Evolutionary conservation across 1,284 basidiomycete genomes (phyloP).

Genomic region (Serendipita sp.): DNA sequence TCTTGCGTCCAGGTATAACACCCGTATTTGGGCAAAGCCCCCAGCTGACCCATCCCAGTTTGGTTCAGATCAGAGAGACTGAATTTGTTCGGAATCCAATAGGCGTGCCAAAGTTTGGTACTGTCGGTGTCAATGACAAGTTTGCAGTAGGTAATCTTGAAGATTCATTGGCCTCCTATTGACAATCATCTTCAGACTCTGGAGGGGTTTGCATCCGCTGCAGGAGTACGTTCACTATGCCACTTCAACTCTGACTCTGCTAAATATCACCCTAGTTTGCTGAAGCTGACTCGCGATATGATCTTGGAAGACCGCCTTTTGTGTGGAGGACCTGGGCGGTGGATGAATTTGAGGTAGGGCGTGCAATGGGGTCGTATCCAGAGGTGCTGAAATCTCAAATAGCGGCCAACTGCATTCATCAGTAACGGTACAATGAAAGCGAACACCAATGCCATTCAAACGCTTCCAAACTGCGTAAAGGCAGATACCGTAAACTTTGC

Average conservation of each 20-base stretch:
- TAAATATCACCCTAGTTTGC: background rate
- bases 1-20: background rate
- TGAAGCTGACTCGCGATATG: background rate
- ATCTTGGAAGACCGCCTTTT: background rate
- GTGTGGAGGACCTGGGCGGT: background rate
- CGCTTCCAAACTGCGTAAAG: background rate
- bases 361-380: background rate
- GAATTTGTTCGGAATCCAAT: background rate
- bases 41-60: background rate
- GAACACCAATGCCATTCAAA: background rate
- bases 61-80: background rate
- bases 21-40: background rate
- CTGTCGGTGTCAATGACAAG: background rate
- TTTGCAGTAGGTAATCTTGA: background rate
- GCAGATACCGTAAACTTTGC: background rate
- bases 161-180: background rate
- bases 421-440: background rate
- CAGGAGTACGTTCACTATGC: background rate
- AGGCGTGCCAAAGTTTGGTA: background rate
- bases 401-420: background rate
- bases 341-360: background rate
- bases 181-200: background rate
- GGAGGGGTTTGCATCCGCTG: background rate
- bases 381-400: background rate
- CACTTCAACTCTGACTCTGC: background rate